Base-by-base conservation (phyloP, 2,329 filamentous ascomycete species). In the Trichophyton mentagrophytes region DNA sequence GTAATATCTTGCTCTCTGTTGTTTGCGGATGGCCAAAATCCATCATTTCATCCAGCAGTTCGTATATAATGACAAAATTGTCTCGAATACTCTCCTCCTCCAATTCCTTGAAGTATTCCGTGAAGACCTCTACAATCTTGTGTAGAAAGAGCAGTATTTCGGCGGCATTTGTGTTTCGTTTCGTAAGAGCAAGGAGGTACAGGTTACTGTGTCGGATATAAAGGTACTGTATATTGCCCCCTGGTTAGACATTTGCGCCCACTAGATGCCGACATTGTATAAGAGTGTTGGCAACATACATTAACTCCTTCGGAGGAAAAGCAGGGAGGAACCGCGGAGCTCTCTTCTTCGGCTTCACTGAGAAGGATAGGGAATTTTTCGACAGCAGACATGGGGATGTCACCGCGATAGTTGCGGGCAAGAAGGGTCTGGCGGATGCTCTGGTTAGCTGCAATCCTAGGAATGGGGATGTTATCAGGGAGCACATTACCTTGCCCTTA, bases 181-280 rank as follows among this genome's bases (percentile, higher is more conserved):
- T 99, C 61, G 93, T 99, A 63, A 99, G 81, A 64, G 93, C 93
- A 69, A 99, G 89, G 66, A 99, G 87, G 77, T 96, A 99, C 68
- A 99, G 88, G 78, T 99, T 99, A 79, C 95, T 97, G 78, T 99
- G 93, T 71, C 92, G 87, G 76, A 99, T 99, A 78, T 99, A 99
- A 71, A 99, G 89, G 76, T 97, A 99, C 89, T 95, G 64, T 42
- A 62, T 13, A 38, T 38, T 56, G 42, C 60, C 38, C 38, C 22
- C 27, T 33, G 13, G 47, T 53, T 20, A 20, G 11, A 51, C 27
- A 30, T 30, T 7, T 27, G 20, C 13, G 20, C 20, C 20, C 1
- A 27, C 11, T 15, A 15, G 11, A 22, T 5, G 17, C 13, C 7
- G 17, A 51, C 46, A 13, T 25, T 27, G 46, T 59, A 27, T 17